A percentile compares a stretch with the other conserved stretches of the same genome.
Conservation (phyloP, 2,329 filamentous ascomycete species). For the Aspergillus pseudoglaucus region DNA sequence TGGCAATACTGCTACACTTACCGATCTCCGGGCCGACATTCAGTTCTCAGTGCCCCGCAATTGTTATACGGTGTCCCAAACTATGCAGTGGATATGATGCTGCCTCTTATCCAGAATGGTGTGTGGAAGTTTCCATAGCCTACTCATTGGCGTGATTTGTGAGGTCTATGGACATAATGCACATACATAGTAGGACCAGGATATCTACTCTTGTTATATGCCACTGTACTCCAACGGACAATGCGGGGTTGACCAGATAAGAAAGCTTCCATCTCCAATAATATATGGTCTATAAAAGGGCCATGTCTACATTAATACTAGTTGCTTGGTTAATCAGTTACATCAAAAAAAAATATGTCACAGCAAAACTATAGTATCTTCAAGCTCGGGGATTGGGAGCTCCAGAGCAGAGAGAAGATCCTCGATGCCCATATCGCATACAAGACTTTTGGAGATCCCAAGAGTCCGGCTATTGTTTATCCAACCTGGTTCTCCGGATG, state of each 20-base stretch:
- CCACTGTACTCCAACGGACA: too few relatives aligned
- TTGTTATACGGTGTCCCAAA: background rate
- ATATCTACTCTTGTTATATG: too few relatives aligned
- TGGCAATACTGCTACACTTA: constrained; percentile 10
- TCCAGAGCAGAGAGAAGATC: constrained; percentile 59
- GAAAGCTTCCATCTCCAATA: background rate
- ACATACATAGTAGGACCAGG: too few relatives aligned
- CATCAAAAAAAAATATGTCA: constrained; percentile 10
- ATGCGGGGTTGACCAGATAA: too few relatives aligned
- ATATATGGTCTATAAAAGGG: background rate
- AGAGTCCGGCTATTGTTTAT: constrained; percentile 63
- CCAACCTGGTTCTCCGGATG: constrained; percentile 68
- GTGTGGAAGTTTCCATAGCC: too few relatives aligned
- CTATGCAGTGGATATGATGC: too few relatives aligned
- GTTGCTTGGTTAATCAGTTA: background rate
- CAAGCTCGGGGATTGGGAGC: constrained; percentile 58
- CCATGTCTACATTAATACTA: background rate
- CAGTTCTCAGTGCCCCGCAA: background rate
- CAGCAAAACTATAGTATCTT: constrained; percentile 45
- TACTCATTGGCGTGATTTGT: too few relatives aligned
- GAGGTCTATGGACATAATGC: too few relatives aligned
- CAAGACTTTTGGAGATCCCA: constrained; percentile 64
- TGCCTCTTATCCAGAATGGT: background rate
- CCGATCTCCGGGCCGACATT: constrained; percentile 14
- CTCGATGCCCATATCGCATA: constrained; percentile 64